These are phyloP conservation scores for Crithidia sp. DNA, from an alignment of 208 protist species.

Conservation along the genomic window DNA sequence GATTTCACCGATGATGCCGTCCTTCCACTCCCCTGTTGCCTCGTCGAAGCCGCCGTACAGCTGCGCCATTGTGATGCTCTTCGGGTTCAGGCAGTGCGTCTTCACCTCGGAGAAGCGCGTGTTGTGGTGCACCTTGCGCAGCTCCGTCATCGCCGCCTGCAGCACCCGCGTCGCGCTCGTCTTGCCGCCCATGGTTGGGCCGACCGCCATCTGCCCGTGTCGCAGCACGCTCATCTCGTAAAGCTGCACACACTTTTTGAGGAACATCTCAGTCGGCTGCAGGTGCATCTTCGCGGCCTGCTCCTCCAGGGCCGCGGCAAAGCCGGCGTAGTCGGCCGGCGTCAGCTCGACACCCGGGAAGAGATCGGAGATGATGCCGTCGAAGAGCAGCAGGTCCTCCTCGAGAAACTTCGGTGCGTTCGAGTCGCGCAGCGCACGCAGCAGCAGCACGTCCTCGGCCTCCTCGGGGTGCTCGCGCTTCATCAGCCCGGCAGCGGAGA, in stretches of 20 bases:
- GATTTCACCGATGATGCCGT: slow-evolving; percentile 95
- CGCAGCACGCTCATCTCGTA: slow-evolving; percentile 98
- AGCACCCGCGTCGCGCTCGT: slow-evolving; percentile 87
- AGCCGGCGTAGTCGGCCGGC: slow-evolving; percentile 91
- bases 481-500: slow-evolving; percentile 95
- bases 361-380: slow-evolving; percentile 97
- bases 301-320: slow-evolving; percentile 80
- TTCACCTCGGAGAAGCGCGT: slow-evolving; percentile 86
- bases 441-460: slow-evolving; percentile 94
- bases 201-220: slow-evolving; percentile 98
- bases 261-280: slow-evolving; percentile 95
- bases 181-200: slow-evolving; percentile 97
- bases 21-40: slow-evolving; percentile 96
- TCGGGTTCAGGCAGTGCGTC: slow-evolving; percentile 95
- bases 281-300: slow-evolving; percentile 77
- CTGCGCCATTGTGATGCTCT: slow-evolving; percentile 98
- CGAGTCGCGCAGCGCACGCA: slow-evolving; percentile 95
- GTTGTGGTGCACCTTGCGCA: slow-evolving; percentile 69
- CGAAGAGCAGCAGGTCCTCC: slow-evolving; percentile 93
- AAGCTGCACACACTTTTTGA: slow-evolving; percentile 97
- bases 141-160: slow-evolving; percentile 86
- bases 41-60: slow-evolving; percentile 97
- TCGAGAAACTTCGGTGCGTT: slow-evolving; percentile 98
- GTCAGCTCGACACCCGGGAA: slow-evolving; percentile 95
- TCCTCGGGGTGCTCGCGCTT: slow-evolving; percentile 95